A percentile compares a stretch with the other conserved stretches of the same genome.
Conservation (phyloP, 495 filamentous ascomycete genomes). For the Penicillium psychrofluorescens region DNA sequence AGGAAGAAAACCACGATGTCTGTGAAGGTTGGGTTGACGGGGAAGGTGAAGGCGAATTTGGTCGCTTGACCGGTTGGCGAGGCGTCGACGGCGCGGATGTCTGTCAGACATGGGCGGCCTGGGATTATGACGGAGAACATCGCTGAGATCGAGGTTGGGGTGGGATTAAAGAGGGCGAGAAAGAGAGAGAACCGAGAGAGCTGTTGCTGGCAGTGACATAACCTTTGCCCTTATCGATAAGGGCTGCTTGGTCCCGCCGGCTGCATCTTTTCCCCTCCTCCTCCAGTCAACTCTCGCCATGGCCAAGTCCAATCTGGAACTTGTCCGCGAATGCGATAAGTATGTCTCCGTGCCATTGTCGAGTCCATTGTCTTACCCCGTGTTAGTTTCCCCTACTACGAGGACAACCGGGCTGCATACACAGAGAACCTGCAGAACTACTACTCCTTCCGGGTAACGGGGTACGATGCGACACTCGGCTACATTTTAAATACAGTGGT, state of each 20-base stretch:
- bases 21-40: conserved; percentile 52
- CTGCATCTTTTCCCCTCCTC: not conserved
- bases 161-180: not conserved
- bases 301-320: conserved; percentile 46
- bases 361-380: conserved; percentile 4
- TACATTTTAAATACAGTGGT: conserved; percentile 55
- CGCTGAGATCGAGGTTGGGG: conserved; percentile 3
- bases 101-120: conserved; percentile 53
- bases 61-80: conserved; percentile 47
- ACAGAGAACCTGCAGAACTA: conserved; percentile 38
- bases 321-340: conserved; percentile 57
- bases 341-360: conserved; percentile 24
- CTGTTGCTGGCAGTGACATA: conserved; percentile 21
- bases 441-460: conserved; percentile 47
- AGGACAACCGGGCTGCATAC: conserved; percentile 46
- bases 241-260: conserved; percentile 12
- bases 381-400: conserved; percentile 60
- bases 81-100: conserved; percentile 45
- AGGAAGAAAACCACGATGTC: conserved; percentile 88
- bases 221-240: conserved; percentile 27
- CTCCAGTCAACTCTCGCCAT: conserved; percentile 9
- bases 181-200: not conserved
- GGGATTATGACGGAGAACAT: conserved; percentile 55
- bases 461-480: conserved; percentile 48
- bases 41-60: conserved; percentile 61